These are phyloP conservation scores for Westerdykella ornata DNA, from an alignment of 2,329 filamentous ascomycete species.

Conservation along the genomic window DNA sequence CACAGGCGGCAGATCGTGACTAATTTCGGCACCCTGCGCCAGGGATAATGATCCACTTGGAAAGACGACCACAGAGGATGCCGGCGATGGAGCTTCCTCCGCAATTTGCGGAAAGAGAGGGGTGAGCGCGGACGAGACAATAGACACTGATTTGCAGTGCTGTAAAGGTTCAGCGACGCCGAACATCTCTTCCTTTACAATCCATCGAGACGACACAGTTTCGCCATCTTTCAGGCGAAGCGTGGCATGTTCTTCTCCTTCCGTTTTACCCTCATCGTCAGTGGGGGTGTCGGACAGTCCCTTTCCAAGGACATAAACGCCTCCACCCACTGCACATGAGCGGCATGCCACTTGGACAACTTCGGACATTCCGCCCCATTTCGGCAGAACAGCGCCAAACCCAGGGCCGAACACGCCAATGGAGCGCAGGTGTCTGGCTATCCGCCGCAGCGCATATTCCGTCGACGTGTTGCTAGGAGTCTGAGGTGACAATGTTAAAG, in stretches of 20 bases:
- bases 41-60: conserved; percentile 51
- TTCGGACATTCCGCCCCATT: conserved; percentile 87
- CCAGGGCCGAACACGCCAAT: conserved; percentile 83
- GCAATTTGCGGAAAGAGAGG: conserved; percentile 62
- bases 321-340: conserved; percentile 83
- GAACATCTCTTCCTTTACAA: conserved; percentile 43
- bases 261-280: conserved; percentile 3
- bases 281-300: conserved; percentile 43
- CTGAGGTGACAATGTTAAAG: conserved; percentile 69
- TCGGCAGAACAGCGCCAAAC: conserved; percentile 82
- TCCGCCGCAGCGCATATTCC: conserved; percentile 63
- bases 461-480: conserved; percentile 50
- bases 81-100: conserved; percentile 70
- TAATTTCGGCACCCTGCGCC: conserved; percentile 13
- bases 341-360: conserved; percentile 87
- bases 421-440: conserved; percentile 74
- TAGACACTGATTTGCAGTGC: conserved; percentile 56
- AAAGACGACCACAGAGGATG: conserved; percentile 64
- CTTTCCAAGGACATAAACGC: conserved; percentile 77
- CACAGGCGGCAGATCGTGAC: conserved; percentile 42
- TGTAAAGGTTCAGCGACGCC: conserved; percentile 3
- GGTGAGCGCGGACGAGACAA: conserved; percentile 61
- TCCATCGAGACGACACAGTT: conserved; percentile 48
- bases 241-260: conserved; percentile 23
- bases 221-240: conserved; percentile 54